Base-by-base conservation (phyloP, 75 land plant species). In the Cupressus sempervirens region DNA sequence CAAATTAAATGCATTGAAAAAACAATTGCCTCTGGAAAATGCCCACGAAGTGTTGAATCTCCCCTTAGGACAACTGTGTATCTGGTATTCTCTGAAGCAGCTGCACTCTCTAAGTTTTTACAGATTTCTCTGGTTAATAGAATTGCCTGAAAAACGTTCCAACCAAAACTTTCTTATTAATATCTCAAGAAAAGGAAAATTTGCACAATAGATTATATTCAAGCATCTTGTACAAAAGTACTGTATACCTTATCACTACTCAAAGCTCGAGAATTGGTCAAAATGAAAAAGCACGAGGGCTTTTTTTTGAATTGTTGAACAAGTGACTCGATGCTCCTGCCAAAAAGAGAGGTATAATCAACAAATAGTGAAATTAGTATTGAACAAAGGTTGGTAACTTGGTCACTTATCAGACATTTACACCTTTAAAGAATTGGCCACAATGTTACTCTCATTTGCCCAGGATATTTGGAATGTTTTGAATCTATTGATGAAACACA, bases 31-130 rank as follows among this genome's bases (percentile, higher is more conserved):
- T 98, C 94, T 65, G 99, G 99, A 88, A 98, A 98, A 83, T 98
- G 99, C 84, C 99, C 99, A 62, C 99, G 97, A 45, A 98, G 92
- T 20, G 99, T 98, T 82, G 98, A 98, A 88, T 98, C 99, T 74
- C 99, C 99, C 82, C 99, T 91, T 23, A 98, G 90, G 84, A 98
- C 99, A 54, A 98, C 92, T 9, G 99, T 96, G 84, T 88, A 98
- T 16, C 87, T 90, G 85, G 85, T 86, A 48, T 88, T 87, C 4
- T 87, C 86, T 80, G 88, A 74, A 56, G 89, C 87, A 74, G 97
- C 91, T 84, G 97, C 98, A 76, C 73, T 74, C 82, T 83, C 81
- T 48, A 98, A 76, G 87, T 98, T 96, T 34, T 83, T 90, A 87
- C 97, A 95, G 18, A 98, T 98, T 15, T 93, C 96, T 89, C 90